A percentile compares a stretch with the other conserved stretches of the same genome.
Conservation (phyloP, 164 flowering plant genomes). For the Buxus sempervirens region DNA sequence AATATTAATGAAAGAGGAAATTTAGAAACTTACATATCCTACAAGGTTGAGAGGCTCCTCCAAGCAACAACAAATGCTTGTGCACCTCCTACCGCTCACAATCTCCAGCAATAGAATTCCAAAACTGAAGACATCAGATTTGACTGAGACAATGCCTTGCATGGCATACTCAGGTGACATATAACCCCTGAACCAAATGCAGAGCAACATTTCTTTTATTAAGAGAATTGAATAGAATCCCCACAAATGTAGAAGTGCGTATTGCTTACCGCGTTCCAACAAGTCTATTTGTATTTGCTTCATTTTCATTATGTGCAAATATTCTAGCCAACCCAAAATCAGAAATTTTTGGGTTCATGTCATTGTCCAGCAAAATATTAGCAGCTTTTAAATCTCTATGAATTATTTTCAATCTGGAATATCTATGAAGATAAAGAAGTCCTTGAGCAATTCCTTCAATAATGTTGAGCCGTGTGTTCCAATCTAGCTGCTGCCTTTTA, state of each 20-base stretch:
- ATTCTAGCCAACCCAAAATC: constrained; percentile 29
- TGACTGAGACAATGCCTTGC: not conserved
- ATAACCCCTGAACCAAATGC: not conserved
- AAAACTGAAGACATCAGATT: not conserved
- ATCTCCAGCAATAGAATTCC: constrained; percentile 2
- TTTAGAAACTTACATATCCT: not conserved
- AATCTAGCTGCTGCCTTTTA: constrained; percentile 9
- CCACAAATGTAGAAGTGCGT: not conserved
- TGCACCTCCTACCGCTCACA: not conserved
- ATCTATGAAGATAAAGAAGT: constrained; percentile 22
- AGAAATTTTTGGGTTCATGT: constrained; percentile 23
- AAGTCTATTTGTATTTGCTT: constrained; percentile 14
- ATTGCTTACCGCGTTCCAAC: constrained; percentile 25
- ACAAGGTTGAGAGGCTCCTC: not conserved
- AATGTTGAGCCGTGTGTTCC: constrained; percentile 17
- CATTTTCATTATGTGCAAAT: constrained; percentile 8
- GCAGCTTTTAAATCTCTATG: constrained; percentile 24
- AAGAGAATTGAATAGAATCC: not conserved
- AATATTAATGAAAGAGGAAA: too few species aligned
- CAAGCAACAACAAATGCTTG: not conserved
- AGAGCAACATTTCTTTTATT: not conserved
- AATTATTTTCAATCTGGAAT: constrained; percentile 18
- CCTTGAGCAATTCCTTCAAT: constrained; percentile 24
- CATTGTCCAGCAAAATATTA: constrained; percentile 18
- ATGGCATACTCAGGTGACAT: constrained; percentile 1